Conservation (phyloP, 441 rosid genomes). For the Mallotus japonicus region DNA sequence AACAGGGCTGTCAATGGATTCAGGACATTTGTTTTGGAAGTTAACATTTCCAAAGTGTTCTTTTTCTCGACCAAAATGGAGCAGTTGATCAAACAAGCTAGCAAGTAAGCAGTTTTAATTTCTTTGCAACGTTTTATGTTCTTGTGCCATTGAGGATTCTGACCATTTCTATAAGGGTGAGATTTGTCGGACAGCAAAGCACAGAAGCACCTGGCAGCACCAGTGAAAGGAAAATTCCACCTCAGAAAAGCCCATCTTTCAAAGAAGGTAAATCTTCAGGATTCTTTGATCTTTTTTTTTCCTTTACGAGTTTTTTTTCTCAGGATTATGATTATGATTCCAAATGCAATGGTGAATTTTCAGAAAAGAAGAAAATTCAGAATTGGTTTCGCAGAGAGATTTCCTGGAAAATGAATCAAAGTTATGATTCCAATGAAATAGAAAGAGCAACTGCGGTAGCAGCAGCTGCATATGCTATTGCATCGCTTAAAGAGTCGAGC, state of each 20-base stretch:
- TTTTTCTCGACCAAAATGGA: slow-evolving; percentile 29
- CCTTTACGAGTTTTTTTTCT: no score
- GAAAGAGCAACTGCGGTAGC: slow-evolving; percentile 62
- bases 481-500: slow-evolving; percentile 30
- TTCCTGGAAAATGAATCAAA: slow-evolving; percentile 46
- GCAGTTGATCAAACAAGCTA: slow-evolving; percentile 34
- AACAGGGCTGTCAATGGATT: slow-evolving; percentile 7
- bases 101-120: slow-evolving; percentile 28
- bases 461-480: slow-evolving; percentile 68
- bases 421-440: slow-evolving; percentile 35
- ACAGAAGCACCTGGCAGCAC: slow-evolving; percentile 27
- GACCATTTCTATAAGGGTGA: slow-evolving; percentile 31
- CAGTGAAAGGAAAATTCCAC: slow-evolving; percentile 29
- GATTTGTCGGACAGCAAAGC: slow-evolving; percentile 32
- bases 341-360: slow-evolving; percentile 20
- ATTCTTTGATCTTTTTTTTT: not conserved
- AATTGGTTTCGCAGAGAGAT: slow-evolving; percentile 60
- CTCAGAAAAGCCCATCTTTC: slow-evolving; percentile 41
- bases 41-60: not conserved
- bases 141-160: slow-evolving; percentile 2
- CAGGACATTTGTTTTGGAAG: slow-evolving; percentile 11
- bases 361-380: slow-evolving; percentile 57
- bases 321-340: no score
- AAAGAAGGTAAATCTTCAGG: slow-evolving; percentile 45
- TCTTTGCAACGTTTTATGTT: not conserved